Base-by-base conservation (phyloP, 2,329 filamentous ascomycete genomes). In the Colletotrichum sidae region DNA sequence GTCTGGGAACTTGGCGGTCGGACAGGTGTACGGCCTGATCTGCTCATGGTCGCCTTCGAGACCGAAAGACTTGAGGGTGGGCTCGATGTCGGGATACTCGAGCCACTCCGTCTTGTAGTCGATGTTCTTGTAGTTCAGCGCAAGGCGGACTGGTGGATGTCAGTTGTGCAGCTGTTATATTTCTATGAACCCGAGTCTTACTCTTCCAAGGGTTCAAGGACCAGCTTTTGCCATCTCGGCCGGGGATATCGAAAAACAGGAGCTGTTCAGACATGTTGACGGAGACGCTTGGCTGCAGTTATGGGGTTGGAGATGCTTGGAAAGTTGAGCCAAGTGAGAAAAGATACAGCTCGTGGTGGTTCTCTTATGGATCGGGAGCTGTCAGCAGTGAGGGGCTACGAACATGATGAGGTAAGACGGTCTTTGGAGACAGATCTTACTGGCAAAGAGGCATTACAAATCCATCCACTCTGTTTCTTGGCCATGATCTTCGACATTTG, bases 191-290 rank as follows among this genome's bases (percentile, higher is more conserved):
- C 6, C 17, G 15, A 2, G 13, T 55, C 72, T 70, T 77, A 90
- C 89, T 87, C 77, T 90, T 92, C 90, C 89, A 92, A 1, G 90
- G 86, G 73, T 92, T 93, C 50, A 86, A 77, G 1, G 89, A 90
- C 90, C 90, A 92, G 55, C 79, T 72, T 8, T 76, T 77, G 44
- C 78, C 74, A 13, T 78, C 79, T 17, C 78, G 50, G 46, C 55
- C 76, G 3, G 89, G 85, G 3, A 92, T 75, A 73, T 92, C 90
- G 69, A 87, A 91, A 2, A 92, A 74, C 8, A 85, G 77, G 42
- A 90, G 41, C 42, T 61, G 59, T 68, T 59, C 65, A 80, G 65
- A 11, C 62, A 65, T 65, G 7, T 17, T 56, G 54, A 25, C 3
- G 25, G 25, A 25, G 25, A 25, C 4, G 4, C 3, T 25, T 25